These are phyloP conservation scores for Flaveria floridana DNA, from an alignment of 140 eudicot genomes.

Conservation along the genomic window DNA sequence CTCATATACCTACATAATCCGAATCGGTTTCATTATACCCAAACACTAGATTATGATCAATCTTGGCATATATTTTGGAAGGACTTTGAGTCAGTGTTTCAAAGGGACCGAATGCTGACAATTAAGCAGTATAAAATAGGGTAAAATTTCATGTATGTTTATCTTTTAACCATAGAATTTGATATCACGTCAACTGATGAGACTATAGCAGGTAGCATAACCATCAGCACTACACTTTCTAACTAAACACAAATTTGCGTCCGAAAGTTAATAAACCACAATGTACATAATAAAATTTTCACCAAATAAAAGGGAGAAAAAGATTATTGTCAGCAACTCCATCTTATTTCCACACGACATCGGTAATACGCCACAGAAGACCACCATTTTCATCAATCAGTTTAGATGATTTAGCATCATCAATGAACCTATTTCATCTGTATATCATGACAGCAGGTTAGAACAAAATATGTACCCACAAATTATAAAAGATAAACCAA, in stretches of 20 bases:
- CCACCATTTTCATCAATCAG: constrained; percentile 49
- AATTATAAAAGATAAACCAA: neutral
- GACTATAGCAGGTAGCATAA: constrained; percentile 10
- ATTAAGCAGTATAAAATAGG: neutral
- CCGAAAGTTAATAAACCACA: constrained; percentile 7
- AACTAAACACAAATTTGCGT: neutral
- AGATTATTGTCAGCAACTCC: constrained; percentile 59
- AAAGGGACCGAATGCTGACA: neutral
- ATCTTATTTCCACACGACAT: constrained; percentile 25
- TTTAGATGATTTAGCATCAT: constrained; percentile 28
- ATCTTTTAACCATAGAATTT: neutral
- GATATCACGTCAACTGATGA: neutral
- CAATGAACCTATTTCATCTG: constrained; percentile 33
- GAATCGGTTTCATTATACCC: neutral
- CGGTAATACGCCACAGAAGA: constrained; percentile 50
- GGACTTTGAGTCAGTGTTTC: no score
- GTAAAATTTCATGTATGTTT: neutral
- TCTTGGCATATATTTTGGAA: neutral
- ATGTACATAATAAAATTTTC: neutral
- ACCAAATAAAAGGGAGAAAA: constrained; percentile 16
- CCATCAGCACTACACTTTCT: constrained; percentile 9
- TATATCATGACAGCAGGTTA: constrained; percentile 15
- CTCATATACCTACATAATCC: neutral
- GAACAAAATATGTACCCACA: neutral
- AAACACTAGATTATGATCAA: constrained; percentile 2